These are phyloP conservation scores for Monosporozyma aerobia DNA, from an alignment of 805 yeast genomes.

Conservation along the genomic window DNA sequence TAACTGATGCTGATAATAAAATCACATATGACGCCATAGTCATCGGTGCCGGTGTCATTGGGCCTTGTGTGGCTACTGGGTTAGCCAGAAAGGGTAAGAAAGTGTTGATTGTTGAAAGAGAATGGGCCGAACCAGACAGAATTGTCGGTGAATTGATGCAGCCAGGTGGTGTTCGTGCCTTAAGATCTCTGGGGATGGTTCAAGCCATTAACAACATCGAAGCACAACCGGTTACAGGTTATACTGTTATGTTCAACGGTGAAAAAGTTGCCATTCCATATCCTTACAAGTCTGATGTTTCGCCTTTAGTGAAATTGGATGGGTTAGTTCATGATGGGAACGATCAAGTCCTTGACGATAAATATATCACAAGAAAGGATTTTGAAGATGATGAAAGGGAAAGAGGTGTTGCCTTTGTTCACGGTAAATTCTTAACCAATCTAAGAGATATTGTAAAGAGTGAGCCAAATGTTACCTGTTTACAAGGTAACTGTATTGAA, in stretches of 20 bases:
- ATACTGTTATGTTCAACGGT: constrained; percentile 62
- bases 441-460: constrained; percentile 58
- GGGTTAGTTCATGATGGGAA: constrained; percentile 49
- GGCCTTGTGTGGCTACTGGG: constrained; percentile 86
- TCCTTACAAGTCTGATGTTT: constrained; percentile 49
- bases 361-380: constrained; percentile 38
- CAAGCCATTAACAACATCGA: constrained; percentile 42
- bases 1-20: constrained; percentile 24
- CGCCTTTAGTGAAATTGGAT: constrained; percentile 42
- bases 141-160: constrained; percentile 96
- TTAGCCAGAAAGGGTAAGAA: constrained; percentile 83
- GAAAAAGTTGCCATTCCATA: constrained; percentile 55
- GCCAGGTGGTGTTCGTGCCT: constrained; percentile 89
- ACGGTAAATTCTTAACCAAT: constrained; percentile 77
- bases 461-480: constrained; percentile 65
- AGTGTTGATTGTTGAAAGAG: constrained; percentile 72
- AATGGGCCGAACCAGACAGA: constrained; percentile 87
- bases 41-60: constrained; percentile 98
- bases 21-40: constrained; percentile 67
- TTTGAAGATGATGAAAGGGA: constrained; percentile 53
- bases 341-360: constrained; percentile 44
- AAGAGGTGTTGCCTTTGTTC: constrained; percentile 83
- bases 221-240: constrained; percentile 72
- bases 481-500: constrained; percentile 77
- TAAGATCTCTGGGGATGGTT: constrained; percentile 73